A percentile compares a stretch with the other conserved stretches of the same genome.
These are phyloP conservation scores for Golubevia sp. DNA, from an alignment of 1,284 basidiomycete species.

Conservation along the genomic window DNA sequence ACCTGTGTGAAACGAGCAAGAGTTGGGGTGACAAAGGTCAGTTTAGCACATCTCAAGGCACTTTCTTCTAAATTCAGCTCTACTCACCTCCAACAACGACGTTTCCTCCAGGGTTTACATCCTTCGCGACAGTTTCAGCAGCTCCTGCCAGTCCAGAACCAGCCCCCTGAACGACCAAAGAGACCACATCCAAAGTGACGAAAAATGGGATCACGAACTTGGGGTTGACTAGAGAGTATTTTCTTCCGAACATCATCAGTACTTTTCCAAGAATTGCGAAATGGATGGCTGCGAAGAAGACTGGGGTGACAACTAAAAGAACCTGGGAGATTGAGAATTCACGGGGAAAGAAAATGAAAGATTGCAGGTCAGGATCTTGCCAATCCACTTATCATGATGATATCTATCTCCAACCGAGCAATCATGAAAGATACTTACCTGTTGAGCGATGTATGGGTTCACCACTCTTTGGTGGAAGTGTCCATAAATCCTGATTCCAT, in stretches of 20 bases:
- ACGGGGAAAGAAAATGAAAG: too few species aligned
- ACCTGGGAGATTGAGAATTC: too few species aligned
- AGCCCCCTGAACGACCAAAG: constrained; percentile 10
- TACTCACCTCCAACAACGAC: constrained; percentile 8
- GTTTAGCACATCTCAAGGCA: too few species aligned
- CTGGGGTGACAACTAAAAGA: constrained; percentile 11
- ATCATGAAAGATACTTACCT: not conserved
- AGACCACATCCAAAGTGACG: constrained; percentile 10
- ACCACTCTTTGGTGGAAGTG: constrained; percentile 1
- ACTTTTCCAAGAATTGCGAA: constrained; percentile 14
- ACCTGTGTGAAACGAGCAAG: not conserved
- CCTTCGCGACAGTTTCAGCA: not conserved
- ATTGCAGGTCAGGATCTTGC: too few species aligned
- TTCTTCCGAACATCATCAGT: not conserved
- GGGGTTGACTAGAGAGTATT: constrained; percentile 5
- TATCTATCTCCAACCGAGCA: too few species aligned
- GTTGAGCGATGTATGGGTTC: constrained; percentile 13
- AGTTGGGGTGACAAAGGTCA: not conserved
- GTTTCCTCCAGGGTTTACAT: constrained; percentile 3
- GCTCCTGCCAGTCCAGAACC: constrained; percentile 10
- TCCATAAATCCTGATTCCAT: constrained; percentile 11
- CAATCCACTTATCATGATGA: too few species aligned
- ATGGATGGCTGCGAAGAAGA: constrained; percentile 13
- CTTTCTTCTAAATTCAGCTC: too few species aligned
- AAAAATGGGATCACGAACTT: constrained; percentile 11